Percentiles rank a stretch among this genome's conserved stretches.
These are phyloP conservation scores for Podospora tetraspora DNA, from an alignment of 495 filamentous ascomycete species.

Conservation along the genomic window DNA sequence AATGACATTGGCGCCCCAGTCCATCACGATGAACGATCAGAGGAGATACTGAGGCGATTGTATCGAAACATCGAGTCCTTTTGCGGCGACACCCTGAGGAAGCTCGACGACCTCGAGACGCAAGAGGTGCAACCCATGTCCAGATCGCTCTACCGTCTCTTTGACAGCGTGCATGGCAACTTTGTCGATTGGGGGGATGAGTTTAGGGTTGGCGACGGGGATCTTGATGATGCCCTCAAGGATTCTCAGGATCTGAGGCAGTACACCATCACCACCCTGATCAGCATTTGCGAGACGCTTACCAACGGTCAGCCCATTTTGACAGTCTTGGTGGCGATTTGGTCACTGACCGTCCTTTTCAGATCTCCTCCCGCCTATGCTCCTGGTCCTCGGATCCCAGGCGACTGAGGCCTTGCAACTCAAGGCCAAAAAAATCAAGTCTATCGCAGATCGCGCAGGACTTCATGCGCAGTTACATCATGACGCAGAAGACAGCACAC, in stretches of 20 bases:
- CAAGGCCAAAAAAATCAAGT: conserved; percentile 5
- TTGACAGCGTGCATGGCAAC: conserved; percentile 1
- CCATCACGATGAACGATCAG: not conserved
- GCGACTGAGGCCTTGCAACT: not conserved
- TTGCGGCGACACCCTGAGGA: not conserved
- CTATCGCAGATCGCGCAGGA: not conserved
- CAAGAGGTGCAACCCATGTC: not conserved
- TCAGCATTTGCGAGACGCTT: conserved; percentile 6
- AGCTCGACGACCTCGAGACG: not conserved
- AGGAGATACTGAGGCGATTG: not conserved
- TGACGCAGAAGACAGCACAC: conserved; percentile 1
- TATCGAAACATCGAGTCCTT: not conserved
- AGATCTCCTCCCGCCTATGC: not conserved
- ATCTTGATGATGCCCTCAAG: conserved; percentile 4
- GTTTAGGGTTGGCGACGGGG: not conserved
- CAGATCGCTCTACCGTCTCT: not conserved
- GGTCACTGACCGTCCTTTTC: not conserved
- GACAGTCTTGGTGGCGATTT: too few species aligned
- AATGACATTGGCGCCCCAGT: not conserved
- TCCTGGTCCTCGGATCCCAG: not conserved
- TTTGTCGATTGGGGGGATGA: conserved; percentile 11
- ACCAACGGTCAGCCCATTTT: not conserved
- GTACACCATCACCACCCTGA: not conserved
- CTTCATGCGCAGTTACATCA: not conserved
- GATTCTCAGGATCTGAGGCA: conserved; percentile 2